Evolutionary conservation across 192 early-diverging fungal genomes (phyloP), one percentile per base, ranked within the genome.

Genomic region (Coemansia sp.): DNA sequence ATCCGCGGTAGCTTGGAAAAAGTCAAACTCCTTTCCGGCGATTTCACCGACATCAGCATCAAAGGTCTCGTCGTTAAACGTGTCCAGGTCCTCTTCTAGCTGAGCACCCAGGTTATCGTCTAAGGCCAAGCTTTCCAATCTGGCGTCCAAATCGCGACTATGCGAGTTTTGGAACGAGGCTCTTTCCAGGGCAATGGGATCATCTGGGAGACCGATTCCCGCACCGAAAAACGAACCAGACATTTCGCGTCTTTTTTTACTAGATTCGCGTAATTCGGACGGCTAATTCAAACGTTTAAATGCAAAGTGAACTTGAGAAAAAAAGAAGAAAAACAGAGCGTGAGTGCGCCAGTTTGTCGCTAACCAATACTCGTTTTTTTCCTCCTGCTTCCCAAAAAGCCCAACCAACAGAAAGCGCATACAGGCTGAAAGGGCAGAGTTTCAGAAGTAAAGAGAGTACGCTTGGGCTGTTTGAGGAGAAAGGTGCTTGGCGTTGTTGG

Each of bases 31-130:
- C n/a, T 46, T 33, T 23, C 35, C 41, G 18, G 78, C 41, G 60
- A 81, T 72, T 33, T 77, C 78, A 23, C 38, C 40, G 3, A 60
- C 60, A 42, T 56, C 67, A 11, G 53, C 77, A 36, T 80, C 81
- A 80, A 90, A 90, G 0, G 88, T 90, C 57, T 87, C 80, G 53
- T 81, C 82, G 46, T 90, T 90, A 34, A 80, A 77, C 47, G 83
- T 80, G 58, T 90, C 88, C 28, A 76, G 65, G 42, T 65, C 79
- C 46, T 90, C 86, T 20, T 83, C 77, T 4, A 90, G 68, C 47
- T 80, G 70, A 41, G 78, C 79, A 15, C 66, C 80, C 14, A 85
- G 54, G 30, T 76, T 69, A 58, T 82, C 78, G 9, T 28, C 61
- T 17, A 71, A 54, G 33, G 78, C 83, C 29, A 79, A 9, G 42